Conservation (phyloP, 495 filamentous ascomycete species). For the Rusavskia elegans region DNA sequence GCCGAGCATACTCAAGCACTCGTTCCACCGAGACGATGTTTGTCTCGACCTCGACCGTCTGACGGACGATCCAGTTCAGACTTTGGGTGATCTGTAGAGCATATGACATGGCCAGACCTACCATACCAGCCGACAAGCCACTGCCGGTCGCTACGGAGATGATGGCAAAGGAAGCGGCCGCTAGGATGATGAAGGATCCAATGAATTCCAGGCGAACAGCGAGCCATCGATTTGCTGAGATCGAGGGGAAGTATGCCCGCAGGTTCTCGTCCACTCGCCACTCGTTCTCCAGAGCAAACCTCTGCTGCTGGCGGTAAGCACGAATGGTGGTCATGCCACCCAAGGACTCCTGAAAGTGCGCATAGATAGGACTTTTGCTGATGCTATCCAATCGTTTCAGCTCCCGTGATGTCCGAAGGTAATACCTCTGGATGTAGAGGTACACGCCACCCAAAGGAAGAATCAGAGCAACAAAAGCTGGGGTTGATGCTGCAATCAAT, state of each 20-base stretch:
- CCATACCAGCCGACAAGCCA: constrained; percentile 55
- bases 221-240: constrained; percentile 92
- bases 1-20: constrained; percentile 84
- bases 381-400: constrained; percentile 92
- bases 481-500: constrained; percentile 70
- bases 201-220: constrained; percentile 93
- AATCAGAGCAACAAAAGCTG: constrained; percentile 64
- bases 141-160: constrained; percentile 61
- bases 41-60: constrained; percentile 97
- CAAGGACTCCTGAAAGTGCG: constrained; percentile 96
- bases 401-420: constrained; percentile 88
- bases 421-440: constrained; percentile 91
- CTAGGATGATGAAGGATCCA: constrained; percentile 84
- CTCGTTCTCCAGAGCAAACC: constrained; percentile 89
- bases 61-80: constrained; percentile 98
- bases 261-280: constrained; percentile 96
- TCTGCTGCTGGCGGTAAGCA: constrained; percentile 74
- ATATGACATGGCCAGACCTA: constrained; percentile 93
- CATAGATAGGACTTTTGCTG: constrained; percentile 88
- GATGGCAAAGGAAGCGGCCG: constrained; percentile 69
- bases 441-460: constrained; percentile 71
- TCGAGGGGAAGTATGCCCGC: constrained; percentile 89
- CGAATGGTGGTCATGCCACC: constrained; percentile 95
- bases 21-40: constrained; percentile 99
- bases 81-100: constrained; percentile 93